A percentile compares a stretch with the other conserved stretches of the same genome.
phyloP scores from a whole-genome alignment of 805 yeast genomes.

The Metschnikowia rubicola region DNA sequence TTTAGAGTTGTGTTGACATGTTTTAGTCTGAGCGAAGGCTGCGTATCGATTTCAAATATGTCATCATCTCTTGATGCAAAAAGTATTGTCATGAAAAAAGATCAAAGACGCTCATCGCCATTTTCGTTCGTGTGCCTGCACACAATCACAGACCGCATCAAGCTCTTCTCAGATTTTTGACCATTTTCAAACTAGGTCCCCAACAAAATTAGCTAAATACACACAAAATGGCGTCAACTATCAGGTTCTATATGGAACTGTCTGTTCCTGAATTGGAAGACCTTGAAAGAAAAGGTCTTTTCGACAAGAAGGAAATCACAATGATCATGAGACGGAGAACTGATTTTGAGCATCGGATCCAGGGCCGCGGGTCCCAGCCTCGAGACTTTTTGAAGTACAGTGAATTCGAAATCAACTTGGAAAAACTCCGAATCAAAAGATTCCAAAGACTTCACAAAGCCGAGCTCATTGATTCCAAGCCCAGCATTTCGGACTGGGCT shows the following conservation, averaged over 20 bases:
- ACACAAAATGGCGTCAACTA: conserved; percentile 38
- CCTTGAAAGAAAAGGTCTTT: conserved; percentile 72
- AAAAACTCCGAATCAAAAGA: conserved; percentile 71
- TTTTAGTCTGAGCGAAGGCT: no score
- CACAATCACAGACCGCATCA: neutral
- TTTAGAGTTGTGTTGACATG: no score
- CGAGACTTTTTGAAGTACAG: conserved; percentile 76
- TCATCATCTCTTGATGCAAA: no score
- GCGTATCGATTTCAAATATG: no score
- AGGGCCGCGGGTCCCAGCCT: conserved; percentile 76
- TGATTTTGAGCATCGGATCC: conserved; percentile 88
- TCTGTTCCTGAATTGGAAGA: conserved; percentile 92
- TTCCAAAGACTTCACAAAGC: conserved; percentile 55
- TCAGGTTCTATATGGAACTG: conserved; percentile 56
- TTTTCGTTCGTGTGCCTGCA: neutral
- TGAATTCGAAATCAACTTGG: conserved; percentile 76
- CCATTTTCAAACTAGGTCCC: neutral
- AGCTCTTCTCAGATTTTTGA: conserved; percentile 1
- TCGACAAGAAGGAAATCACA: conserved; percentile 77
- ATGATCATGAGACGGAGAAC: conserved; percentile 89
- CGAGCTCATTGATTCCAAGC: conserved; percentile 54
- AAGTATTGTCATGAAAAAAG: no score
- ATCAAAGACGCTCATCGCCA: no score
- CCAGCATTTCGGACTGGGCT: conserved; percentile 82
- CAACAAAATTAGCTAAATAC: neutral